phyloP scores from a whole-genome alignment of 495 filamentous ascomycete species.

The Chaetomium fimeti region DNA sequence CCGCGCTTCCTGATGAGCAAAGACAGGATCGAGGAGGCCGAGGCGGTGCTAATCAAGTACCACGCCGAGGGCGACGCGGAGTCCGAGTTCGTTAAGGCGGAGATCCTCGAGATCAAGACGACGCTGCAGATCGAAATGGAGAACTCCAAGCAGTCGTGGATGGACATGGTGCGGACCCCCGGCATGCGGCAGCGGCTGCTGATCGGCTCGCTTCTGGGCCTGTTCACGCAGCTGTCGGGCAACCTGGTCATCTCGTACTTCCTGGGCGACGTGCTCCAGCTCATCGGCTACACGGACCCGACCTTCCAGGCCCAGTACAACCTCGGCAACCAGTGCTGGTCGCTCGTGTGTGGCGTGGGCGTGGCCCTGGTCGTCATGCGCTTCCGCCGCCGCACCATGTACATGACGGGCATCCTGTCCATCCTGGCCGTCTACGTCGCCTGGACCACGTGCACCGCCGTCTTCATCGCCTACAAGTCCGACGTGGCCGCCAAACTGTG shows the following conservation, averaged over 20 bases:
- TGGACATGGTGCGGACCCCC: slow-evolving; percentile 53
- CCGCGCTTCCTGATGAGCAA: slow-evolving; percentile 60
- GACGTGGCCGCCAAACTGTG: slow-evolving; percentile 45
- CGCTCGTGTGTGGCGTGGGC: slow-evolving; percentile 53
- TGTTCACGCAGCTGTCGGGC: slow-evolving; percentile 65
- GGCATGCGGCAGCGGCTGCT: slow-evolving; percentile 58
- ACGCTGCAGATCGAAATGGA: slow-evolving; percentile 60
- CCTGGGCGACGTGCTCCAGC: slow-evolving; percentile 51
- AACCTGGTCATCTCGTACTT: slow-evolving; percentile 64
- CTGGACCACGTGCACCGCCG: slow-evolving; percentile 58
- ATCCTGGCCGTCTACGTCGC: slow-evolving; percentile 58
- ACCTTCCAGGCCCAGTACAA: slow-evolving; percentile 56
- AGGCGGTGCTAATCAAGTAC: slow-evolving; percentile 56
- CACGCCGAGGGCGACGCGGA: slow-evolving; percentile 60
- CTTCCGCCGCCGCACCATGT: slow-evolving; percentile 60
- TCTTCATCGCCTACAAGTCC: slow-evolving; percentile 39
- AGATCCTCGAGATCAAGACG: slow-evolving; percentile 59
- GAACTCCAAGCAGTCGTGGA: slow-evolving; percentile 55
- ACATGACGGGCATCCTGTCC: slow-evolving; percentile 54
- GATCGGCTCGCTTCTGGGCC: slow-evolving; percentile 56
- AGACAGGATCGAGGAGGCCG: slow-evolving; percentile 58
- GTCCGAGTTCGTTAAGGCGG: slow-evolving; percentile 57
- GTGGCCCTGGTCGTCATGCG: slow-evolving; percentile 54
- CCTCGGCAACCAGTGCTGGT: slow-evolving; percentile 60
- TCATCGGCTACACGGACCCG: slow-evolving; percentile 53